phyloP scores from a whole-genome alignment of 2,329 filamentous ascomycete species.

The Fusarium citri region DNA sequence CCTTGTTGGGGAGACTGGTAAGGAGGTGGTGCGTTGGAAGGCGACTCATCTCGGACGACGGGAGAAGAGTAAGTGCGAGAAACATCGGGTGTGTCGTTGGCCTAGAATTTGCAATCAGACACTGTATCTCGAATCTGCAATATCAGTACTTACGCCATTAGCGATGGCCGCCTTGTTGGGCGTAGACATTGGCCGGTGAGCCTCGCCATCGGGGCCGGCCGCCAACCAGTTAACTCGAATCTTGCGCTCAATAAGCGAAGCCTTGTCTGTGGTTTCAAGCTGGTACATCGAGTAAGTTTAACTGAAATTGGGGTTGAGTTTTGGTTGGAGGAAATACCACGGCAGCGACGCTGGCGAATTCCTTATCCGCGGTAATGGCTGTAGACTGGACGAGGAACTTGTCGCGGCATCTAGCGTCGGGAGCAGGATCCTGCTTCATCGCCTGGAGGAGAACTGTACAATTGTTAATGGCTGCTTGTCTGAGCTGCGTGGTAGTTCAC shows the following conservation, averaged over 20 bases:
- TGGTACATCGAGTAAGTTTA: constrained; percentile 51
- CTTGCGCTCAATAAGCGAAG: constrained; percentile 89
- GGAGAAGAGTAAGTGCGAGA: constrained; percentile 61
- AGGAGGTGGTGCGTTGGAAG: constrained; percentile 50
- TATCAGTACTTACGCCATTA: constrained; percentile 56
- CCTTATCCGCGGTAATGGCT: constrained; percentile 82
- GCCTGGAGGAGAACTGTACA: constrained; percentile 88
- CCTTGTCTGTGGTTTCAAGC: constrained; percentile 85
- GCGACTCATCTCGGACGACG: constrained; percentile 49
- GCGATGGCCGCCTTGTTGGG: constrained; percentile 55
- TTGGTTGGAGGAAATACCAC: constrained; percentile 71
- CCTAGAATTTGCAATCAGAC: constrained; percentile 42
- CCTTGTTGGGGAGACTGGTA: constrained; percentile 51
- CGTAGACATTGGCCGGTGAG: constrained; percentile 49
- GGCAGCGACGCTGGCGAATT: constrained; percentile 81
- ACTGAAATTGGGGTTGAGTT: background rate
- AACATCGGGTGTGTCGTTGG: constrained; percentile 58
- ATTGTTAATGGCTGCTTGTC: constrained; percentile 24
- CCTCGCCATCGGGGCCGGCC: constrained; percentile 61
- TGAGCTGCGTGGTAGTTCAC: constrained; percentile 39
- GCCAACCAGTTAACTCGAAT: constrained; percentile 90
- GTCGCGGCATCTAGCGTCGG: constrained; percentile 91
- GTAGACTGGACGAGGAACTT: constrained; percentile 98
- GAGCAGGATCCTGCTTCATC: constrained; percentile 93
- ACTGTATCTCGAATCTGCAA: background rate